Percentiles rank a stretch among this genome's conserved stretches.
These are phyloP conservation scores for Martensiomyces pterosporus DNA, from an alignment of 192 early-diverging fungal genomes.

Conservation along the genomic window DNA sequence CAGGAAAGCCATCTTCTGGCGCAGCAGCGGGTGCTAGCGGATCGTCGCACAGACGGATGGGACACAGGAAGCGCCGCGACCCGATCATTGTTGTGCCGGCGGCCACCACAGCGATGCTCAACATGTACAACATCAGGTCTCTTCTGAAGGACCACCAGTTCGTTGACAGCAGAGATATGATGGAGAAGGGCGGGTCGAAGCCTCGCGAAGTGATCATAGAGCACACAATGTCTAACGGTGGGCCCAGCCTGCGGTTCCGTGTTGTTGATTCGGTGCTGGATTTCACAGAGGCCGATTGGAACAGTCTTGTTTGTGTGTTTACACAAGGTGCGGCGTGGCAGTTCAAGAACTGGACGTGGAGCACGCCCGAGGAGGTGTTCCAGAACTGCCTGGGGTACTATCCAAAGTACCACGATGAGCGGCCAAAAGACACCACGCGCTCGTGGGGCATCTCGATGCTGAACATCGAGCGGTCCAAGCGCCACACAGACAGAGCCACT, in stretches of 20 bases:
- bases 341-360: slow-evolving; percentile 89
- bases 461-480: slow-evolving; percentile 43
- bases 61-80: slow-evolving; percentile 35
- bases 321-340: slow-evolving; percentile 91
- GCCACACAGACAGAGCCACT: slow-evolving; percentile 45
- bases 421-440: slow-evolving; percentile 26
- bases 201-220: slow-evolving; percentile 61
- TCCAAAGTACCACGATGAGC: slow-evolving; percentile 46
- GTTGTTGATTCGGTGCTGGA: slow-evolving; percentile 74
- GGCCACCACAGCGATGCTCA: slow-evolving; percentile 74
- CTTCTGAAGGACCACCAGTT: slow-evolving; percentile 77
- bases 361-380: slow-evolving; percentile 80
- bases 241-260: slow-evolving; percentile 62
- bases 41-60: not conserved
- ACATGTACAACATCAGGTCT: slow-evolving; percentile 83
- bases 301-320: slow-evolving; percentile 85
- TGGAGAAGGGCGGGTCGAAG: slow-evolving; percentile 64
- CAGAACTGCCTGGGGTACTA: slow-evolving; percentile 64
- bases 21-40: not conserved
- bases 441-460: slow-evolving; percentile 28
- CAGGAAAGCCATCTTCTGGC: not conserved
- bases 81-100: slow-evolving; percentile 95
- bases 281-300: slow-evolving; percentile 77
- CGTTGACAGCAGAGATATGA: slow-evolving; percentile 57
- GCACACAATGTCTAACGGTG: slow-evolving; percentile 37